Percentiles rank a stretch among this genome's conserved stretches.
These are phyloP conservation scores for Daphne laureola DNA, from an alignment of 441 rosid species.

Conservation along the genomic window DNA sequence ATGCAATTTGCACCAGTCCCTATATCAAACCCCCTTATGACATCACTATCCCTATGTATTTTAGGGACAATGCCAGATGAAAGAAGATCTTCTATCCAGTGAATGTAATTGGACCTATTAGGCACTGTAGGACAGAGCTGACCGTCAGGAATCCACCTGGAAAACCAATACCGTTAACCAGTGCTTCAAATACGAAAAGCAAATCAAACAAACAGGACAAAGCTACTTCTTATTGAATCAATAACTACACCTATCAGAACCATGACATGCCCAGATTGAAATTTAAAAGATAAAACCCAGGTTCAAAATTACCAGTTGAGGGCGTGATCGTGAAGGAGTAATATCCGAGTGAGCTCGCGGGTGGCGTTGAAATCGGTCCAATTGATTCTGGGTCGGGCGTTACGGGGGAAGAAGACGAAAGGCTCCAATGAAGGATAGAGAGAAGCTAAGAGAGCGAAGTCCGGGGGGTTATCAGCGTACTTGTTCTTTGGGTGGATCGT, in stretches of 20 bases:
- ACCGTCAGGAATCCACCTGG: conserved; percentile 95
- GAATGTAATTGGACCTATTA: conserved; percentile 81
- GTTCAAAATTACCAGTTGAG: conserved; percentile 41
- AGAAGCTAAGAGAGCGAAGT: conserved; percentile 65
- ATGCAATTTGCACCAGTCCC: conserved; percentile 97
- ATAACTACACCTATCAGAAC: too few species aligned
- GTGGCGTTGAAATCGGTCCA: conserved; percentile 92
- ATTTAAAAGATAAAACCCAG: too few species aligned
- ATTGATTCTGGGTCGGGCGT: conserved; percentile 64
- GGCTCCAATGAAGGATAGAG: conserved; percentile 68
- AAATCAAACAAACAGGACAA: neutral
- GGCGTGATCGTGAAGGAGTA: conserved; percentile 69
- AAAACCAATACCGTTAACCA: neutral
- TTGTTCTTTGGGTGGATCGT: conserved; percentile 58
- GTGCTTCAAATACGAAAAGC: neutral
- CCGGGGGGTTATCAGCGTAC: conserved; percentile 65
- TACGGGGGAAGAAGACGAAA: conserved; percentile 55
- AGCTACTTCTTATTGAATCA: neutral
- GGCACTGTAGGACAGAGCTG: conserved; percentile 97
- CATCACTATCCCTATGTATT: conserved; percentile 13
- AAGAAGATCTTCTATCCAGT: conserved; percentile 90
- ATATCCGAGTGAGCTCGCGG: conserved; percentile 76
- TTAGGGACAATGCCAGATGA: conserved; percentile 49
- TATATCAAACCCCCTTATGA: conserved; percentile 79
- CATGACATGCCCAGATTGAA: too few species aligned